Conservation (phyloP, 306 rosid genomes). For the Lathyrus sativus region DNA sequence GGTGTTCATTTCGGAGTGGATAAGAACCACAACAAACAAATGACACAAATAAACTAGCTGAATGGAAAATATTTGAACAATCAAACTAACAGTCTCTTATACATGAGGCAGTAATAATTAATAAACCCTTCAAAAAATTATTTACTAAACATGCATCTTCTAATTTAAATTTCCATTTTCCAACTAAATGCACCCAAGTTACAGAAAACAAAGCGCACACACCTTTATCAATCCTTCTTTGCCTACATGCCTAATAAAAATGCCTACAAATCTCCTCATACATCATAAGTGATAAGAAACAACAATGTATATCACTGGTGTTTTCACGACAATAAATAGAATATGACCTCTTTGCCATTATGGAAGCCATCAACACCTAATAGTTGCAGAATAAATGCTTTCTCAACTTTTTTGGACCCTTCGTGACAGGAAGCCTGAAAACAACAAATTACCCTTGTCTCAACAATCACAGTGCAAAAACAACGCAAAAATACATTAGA, state of each 20-base stretch:
- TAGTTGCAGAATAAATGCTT: slow-evolving; percentile 84
- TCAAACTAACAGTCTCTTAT: background rate
- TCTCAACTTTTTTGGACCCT: slow-evolving; percentile 73
- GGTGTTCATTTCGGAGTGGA: background rate
- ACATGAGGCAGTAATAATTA: slow-evolving; percentile 18
- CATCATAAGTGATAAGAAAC: slow-evolving; percentile 14
- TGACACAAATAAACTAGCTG: slow-evolving; percentile 17
- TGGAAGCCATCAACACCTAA: slow-evolving; percentile 57
- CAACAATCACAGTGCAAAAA: slow-evolving; percentile 28
- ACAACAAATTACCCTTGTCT: slow-evolving; percentile 27
- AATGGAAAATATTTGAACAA: slow-evolving; percentile 26
- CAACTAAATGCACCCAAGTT: slow-evolving; percentile 27
- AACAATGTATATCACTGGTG: slow-evolving; percentile 5
- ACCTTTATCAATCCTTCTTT: background rate
- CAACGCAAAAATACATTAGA: slow-evolving; percentile 6
- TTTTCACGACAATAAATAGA: slow-evolving; percentile 27
- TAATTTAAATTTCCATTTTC: slow-evolving; percentile 6
- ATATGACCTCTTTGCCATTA: slow-evolving; percentile 74
- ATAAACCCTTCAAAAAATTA: slow-evolving; percentile 22
- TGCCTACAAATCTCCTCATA: background rate
- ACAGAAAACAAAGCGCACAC: slow-evolving; percentile 21
- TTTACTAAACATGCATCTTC: slow-evolving; percentile 7
- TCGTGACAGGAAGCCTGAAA: slow-evolving; percentile 77
- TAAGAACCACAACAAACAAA: slow-evolving; percentile 27
- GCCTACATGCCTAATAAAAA: slow-evolving; percentile 13